phyloP scores from a whole-genome alignment of 2,329 filamentous ascomycete species.

The Blumeriella jaapii region DNA sequence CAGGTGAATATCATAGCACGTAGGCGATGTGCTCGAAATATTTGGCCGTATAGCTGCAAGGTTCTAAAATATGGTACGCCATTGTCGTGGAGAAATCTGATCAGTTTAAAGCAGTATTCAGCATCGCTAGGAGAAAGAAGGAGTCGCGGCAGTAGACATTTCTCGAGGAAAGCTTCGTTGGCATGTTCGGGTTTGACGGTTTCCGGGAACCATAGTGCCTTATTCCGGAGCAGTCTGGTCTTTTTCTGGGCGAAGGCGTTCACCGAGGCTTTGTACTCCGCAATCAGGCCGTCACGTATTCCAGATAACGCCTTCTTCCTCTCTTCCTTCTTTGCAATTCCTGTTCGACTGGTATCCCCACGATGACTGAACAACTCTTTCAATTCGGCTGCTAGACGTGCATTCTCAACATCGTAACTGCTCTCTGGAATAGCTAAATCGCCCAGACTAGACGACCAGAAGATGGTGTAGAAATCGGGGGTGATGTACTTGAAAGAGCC shows the following conservation, averaged over 20 bases:
- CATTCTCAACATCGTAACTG: conserved; percentile 68
- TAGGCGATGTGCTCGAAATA: conserved; percentile 76
- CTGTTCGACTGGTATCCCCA: conserved; percentile 57
- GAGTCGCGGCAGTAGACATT: conserved; percentile 83
- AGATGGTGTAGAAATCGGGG: conserved; percentile 74
- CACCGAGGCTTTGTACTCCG: conserved; percentile 62
- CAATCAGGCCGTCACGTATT: conserved; percentile 55
- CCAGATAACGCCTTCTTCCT: conserved; percentile 60
- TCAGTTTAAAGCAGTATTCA: conserved; percentile 75
- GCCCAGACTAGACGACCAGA: conserved; percentile 80
- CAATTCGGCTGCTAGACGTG: conserved; percentile 54
- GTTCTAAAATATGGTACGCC: conserved; percentile 81
- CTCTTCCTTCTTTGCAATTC: conserved; percentile 54
- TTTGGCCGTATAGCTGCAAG: conserved; percentile 67
- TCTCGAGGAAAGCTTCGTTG: conserved; percentile 70
- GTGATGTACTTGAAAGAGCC: conserved; percentile 60
- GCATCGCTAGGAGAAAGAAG: conserved; percentile 77
- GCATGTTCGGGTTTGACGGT: conserved; percentile 53
- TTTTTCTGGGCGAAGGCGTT: conserved; percentile 56
- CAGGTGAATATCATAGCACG: conserved; percentile 78
- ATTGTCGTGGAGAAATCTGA: conserved; percentile 77
- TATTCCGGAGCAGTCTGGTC: conserved; percentile 61
- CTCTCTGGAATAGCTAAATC: conserved; percentile 68
- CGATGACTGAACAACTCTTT: conserved; percentile 58
- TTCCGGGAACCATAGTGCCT: conserved; percentile 65